These are phyloP conservation scores for Verruconis gallopava DNA, from an alignment of 2,329 filamentous ascomycete species.

Conservation along the genomic window DNA sequence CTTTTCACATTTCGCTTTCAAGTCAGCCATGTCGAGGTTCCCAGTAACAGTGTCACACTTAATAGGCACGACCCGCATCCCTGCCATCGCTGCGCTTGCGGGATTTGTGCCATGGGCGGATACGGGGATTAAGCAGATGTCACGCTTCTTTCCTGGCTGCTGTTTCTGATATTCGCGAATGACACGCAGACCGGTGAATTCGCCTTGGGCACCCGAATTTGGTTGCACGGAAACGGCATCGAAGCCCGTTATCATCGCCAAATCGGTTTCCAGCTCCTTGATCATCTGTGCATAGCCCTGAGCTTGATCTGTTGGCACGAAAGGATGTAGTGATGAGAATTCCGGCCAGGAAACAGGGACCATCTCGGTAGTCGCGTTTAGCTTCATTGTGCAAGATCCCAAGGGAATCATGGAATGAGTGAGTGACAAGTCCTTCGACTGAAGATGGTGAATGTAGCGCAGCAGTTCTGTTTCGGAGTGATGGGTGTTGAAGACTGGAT, in stretches of 20 bases:
- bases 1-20: conserved; percentile 80
- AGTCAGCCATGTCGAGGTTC: conserved; percentile 76
- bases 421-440: conserved; percentile 87
- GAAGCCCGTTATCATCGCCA: conserved; percentile 79
- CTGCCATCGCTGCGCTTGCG: conserved; percentile 87
- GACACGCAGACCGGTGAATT: conserved; percentile 79
- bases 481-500: conserved; percentile 88
- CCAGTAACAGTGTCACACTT: conserved; percentile 82
- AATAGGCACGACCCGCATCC: conserved; percentile 84
- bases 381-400: conserved; percentile 96
- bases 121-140: conserved; percentile 88
- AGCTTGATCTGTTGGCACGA: conserved; percentile 50
- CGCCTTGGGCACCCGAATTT: conserved; percentile 91
- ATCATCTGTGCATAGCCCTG: conserved; percentile 61
- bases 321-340: conserved; percentile 72
- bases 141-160: conserved; percentile 54
- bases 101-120: conserved; percentile 95
- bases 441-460: conserved; percentile 83
- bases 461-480: conserved; percentile 92
- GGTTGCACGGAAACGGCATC: conserved; percentile 81
- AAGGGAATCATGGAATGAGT: conserved; percentile 97
- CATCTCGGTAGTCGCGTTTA: conserved; percentile 92
- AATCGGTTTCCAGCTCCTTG: conserved; percentile 57
- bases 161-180: conserved; percentile 67
- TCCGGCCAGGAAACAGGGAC: conserved; percentile 65